Percentiles rank a stretch among this genome's conserved stretches.
phyloP scores from a whole-genome alignment of 129 eudicot species.

The Lactuca saligna region DNA sequence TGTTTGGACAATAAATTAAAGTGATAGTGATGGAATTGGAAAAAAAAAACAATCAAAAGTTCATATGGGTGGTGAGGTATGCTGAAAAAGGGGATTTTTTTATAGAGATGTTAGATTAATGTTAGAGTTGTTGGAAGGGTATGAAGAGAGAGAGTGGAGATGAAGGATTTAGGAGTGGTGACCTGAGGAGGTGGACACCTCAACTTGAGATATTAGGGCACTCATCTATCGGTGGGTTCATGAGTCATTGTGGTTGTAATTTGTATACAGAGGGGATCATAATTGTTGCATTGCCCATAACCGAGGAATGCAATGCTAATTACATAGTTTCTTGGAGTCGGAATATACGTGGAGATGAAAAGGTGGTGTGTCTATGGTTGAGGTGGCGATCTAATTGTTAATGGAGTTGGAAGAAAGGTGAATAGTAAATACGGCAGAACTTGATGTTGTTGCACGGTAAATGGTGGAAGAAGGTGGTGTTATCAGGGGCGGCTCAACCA shows the following conservation, averaged over 20 bases:
- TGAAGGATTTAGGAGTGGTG: slow-evolving; percentile 22
- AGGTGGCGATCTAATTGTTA: too few relatives aligned
- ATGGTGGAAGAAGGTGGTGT: too few relatives aligned
- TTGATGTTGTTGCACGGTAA: too few relatives aligned
- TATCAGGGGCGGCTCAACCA: too few relatives aligned
- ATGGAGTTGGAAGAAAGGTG: too few relatives aligned
- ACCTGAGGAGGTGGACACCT: slow-evolving; percentile 37
- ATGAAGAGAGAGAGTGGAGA: slow-evolving; percentile 27
- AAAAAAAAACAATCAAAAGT: slow-evolving; percentile 27
- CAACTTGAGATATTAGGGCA: slow-evolving; percentile 38
- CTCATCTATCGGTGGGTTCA: slow-evolving; percentile 31
- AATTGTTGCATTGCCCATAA: slow-evolving; percentile 48
- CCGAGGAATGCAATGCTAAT: slow-evolving; percentile 36
- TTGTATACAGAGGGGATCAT: slow-evolving; percentile 44
- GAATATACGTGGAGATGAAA: slow-evolving; percentile 24
- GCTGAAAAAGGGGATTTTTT: slow-evolving; percentile 33
- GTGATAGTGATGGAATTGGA: slow-evolving; percentile 25
- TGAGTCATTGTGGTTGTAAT: slow-evolving; percentile 53
- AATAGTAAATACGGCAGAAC: too few relatives aligned
- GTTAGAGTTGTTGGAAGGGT: slow-evolving; percentile 33
- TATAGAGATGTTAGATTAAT: too few relatives aligned
- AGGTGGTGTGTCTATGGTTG: slow-evolving; percentile 1
- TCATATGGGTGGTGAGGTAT: slow-evolving; percentile 37
- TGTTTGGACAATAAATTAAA: slow-evolving; percentile 22
- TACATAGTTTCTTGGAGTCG: slow-evolving; percentile 26